Percentiles rank a stretch among this genome's conserved stretches.
Evolutionary conservation across 306 rosid species (phyloP).

Genomic region (Cucurbita argyrosperma): DNA sequence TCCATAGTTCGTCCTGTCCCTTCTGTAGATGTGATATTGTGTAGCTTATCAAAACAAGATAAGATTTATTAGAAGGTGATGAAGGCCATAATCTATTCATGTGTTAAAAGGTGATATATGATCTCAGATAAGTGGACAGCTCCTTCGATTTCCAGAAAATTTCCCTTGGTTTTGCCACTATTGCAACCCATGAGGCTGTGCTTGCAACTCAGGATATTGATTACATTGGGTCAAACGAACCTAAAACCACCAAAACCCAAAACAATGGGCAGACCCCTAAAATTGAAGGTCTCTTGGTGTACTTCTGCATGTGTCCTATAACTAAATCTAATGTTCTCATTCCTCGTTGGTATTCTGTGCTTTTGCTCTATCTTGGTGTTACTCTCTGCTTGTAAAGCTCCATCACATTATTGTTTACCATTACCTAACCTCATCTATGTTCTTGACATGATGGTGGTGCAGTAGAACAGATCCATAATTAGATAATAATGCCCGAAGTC

Average conservation of each 20-base stretch:
- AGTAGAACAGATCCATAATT: not conserved
- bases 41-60: not conserved
- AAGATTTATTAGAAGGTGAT: not conserved
- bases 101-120: not conserved
- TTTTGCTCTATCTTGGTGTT: not conserved
- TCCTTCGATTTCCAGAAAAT: too few relatives aligned
- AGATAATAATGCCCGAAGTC: not conserved
- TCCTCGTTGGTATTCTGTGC: not conserved
- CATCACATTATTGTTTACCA: not conserved
- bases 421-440: not conserved
- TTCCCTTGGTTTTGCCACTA: too few relatives aligned
- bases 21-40: not conserved
- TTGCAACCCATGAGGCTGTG: too few relatives aligned
- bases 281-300: not conserved
- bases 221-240: too few relatives aligned
- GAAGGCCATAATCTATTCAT: not conserved
- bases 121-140: not conserved
- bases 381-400: not conserved
- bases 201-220: too few relatives aligned
- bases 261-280: too few relatives aligned
- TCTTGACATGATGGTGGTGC: not conserved
- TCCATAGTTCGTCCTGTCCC: not conserved
- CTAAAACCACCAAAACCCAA: too few relatives aligned
- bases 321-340: not conserved
- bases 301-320: not conserved